Conservation (phyloP, 1,139 yeast species). For the Suhomyces taliae region DNA sequence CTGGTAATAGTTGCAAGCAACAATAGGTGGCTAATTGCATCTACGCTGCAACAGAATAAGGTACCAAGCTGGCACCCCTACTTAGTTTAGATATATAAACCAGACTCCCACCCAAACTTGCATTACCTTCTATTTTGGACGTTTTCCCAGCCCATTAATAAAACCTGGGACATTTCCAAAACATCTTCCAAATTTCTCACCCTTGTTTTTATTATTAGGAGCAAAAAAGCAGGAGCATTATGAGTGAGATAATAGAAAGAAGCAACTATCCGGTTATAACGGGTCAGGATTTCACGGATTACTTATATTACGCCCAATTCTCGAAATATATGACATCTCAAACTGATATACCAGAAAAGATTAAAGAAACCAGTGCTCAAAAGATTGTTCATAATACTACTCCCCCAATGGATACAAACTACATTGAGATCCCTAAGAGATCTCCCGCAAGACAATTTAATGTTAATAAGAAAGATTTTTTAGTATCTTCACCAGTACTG, state of each 20-base stretch:
- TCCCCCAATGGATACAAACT: neutral
- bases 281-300: slow-evolving; percentile 9
- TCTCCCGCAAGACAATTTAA: slow-evolving; percentile 11
- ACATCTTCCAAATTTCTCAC: neutral
- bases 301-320: slow-evolving; percentile 7
- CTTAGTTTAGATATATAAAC: neutral
- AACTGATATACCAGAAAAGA: neutral
- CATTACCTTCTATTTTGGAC: neutral
- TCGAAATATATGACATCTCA: slow-evolving; percentile 1
- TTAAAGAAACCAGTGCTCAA: too few relatives aligned
- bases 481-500: slow-evolving; percentile 12
- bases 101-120: neutral
- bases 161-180: neutral
- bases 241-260: neutral
- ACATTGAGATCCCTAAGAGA: slow-evolving; percentile 12
- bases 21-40: neutral
- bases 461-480: neutral
- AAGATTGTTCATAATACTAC: neutral
- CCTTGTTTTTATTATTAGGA: neutral
- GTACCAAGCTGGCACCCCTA: neutral
- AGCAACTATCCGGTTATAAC: neutral
- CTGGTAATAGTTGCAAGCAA: neutral
- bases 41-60: neutral
- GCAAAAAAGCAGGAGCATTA: too few relatives aligned
- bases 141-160: neutral